A percentile compares a stretch with the other conserved stretches of the same genome.
These are phyloP conservation scores for Metschnikowia koreensis DNA, from an alignment of 805 yeast species.

Conservation along the genomic window DNA sequence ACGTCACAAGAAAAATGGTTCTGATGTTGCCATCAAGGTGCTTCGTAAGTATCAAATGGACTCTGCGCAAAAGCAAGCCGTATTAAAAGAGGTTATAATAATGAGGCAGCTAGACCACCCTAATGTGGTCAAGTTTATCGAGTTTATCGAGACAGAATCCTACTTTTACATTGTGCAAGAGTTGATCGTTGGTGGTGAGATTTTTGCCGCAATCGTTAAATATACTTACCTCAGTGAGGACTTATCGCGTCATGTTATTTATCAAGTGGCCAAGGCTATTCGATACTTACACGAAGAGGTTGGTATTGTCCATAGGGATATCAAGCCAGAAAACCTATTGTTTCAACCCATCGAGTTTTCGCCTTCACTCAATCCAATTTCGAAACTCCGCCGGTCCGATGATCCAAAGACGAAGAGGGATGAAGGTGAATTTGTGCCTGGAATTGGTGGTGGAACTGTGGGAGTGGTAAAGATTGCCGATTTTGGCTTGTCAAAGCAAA, in stretches of 20 bases:
- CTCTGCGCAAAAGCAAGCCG: slow-evolving; percentile 51
- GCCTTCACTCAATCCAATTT: slow-evolving; percentile 42
- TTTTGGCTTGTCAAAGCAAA: slow-evolving; percentile 64
- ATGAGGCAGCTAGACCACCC: slow-evolving; percentile 64
- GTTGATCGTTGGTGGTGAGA: slow-evolving; percentile 74
- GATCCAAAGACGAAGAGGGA: slow-evolving; percentile 55
- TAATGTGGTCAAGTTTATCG: slow-evolving; percentile 56
- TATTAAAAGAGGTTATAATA: slow-evolving; percentile 68
- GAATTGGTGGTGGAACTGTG: slow-evolving; percentile 61
- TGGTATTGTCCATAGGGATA: slow-evolving; percentile 74
- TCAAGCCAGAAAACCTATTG: slow-evolving; percentile 75
- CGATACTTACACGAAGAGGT: slow-evolving; percentile 61
- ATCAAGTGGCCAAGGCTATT: slow-evolving; percentile 69
- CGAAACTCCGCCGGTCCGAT: slow-evolving; percentile 50
- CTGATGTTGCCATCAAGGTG: slow-evolving; percentile 68
- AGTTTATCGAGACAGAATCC: slow-evolving; percentile 49
- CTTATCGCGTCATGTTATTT: slow-evolving; percentile 66
- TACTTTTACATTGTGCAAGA: slow-evolving; percentile 67
- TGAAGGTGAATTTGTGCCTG: slow-evolving; percentile 55
- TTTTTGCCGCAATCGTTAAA: slow-evolving; percentile 75
- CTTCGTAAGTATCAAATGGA: slow-evolving; percentile 61
- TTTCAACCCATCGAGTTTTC: slow-evolving; percentile 54
- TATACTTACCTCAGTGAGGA: slow-evolving; percentile 75
- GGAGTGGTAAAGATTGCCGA: slow-evolving; percentile 67
- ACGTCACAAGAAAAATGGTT: slow-evolving; percentile 42